Evolutionary conservation across 2,329 filamentous ascomycete genomes (phyloP).

Genomic region (Aspergillus felis): DNA sequence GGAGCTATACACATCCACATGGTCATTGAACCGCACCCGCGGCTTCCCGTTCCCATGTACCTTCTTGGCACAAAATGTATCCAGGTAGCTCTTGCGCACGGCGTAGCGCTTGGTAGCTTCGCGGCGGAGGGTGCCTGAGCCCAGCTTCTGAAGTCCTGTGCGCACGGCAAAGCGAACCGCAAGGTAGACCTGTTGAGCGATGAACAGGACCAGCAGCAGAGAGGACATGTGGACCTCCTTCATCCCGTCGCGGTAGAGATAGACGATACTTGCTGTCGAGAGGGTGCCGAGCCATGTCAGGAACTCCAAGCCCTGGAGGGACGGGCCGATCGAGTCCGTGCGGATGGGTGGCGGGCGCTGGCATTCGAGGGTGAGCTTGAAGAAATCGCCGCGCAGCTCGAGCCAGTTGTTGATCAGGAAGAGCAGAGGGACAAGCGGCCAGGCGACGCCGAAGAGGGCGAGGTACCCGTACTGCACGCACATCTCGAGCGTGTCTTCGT

Average conservation of each 20-base stretch:
- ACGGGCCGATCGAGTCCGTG: conserved; percentile 90
- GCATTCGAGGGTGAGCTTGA: conserved; percentile 89
- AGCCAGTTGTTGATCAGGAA: conserved; percentile 97
- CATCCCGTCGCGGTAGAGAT: conserved; percentile 70
- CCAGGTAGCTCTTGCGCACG: conserved; percentile 71
- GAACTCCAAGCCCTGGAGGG: conserved; percentile 80
- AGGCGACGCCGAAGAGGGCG: conserved; percentile 85
- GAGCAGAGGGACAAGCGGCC: conserved; percentile 85
- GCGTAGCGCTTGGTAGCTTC: conserved; percentile 74
- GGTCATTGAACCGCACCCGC: conserved; percentile 32
- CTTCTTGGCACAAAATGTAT: conserved; percentile 28
- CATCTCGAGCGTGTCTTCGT: conserved; percentile 89
- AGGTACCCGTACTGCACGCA: conserved; percentile 86
- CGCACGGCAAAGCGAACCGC: conserved; percentile 66
- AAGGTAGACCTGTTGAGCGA: conserved; percentile 83
- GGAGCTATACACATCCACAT: conserved; percentile 28
- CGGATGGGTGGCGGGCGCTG: conserved; percentile 86
- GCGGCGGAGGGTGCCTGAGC: conserved; percentile 77
- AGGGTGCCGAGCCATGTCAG: conserved; percentile 91
- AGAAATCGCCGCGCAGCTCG: conserved; percentile 84
- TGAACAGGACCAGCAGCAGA: conserved; percentile 71
- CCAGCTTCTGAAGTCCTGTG: conserved; percentile 69
- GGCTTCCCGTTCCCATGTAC: conserved; percentile 13
- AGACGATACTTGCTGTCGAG: conserved; percentile 82
- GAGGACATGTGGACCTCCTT: conserved; percentile 70